phyloP scores from a whole-genome alignment of 345 rosid species.

The Bruguiera parviflora region DNA sequence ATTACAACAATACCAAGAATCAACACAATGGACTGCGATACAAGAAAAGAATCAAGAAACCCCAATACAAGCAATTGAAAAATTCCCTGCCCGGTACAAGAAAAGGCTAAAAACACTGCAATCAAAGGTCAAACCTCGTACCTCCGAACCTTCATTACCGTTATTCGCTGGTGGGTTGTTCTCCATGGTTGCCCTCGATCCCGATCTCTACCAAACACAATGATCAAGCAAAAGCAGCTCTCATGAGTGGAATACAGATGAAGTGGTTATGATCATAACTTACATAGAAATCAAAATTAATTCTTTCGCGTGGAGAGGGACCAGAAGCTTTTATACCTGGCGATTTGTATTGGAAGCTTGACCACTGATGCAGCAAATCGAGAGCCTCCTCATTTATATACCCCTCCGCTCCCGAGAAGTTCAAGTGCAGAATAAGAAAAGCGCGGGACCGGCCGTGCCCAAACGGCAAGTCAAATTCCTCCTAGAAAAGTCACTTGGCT shows the following conservation, averaged over 20 bases:
- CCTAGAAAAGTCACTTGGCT: not conserved
- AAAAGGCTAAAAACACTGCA: not conserved
- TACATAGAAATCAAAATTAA: not conserved
- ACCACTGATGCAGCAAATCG: conserved; percentile 33
- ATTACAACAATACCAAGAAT: not conserved
- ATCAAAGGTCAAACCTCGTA: conserved; percentile 1
- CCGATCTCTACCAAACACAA: conserved; percentile 28
- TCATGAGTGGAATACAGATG: not conserved
- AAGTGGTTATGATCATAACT: conserved; percentile 1
- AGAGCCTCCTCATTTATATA: conserved; percentile 48
- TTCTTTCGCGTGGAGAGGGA: not conserved
- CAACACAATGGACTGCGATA: not conserved
- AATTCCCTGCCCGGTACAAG: not conserved
- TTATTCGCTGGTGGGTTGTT: conserved; percentile 19
- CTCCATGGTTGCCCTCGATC: conserved; percentile 35
- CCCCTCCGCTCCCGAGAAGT: conserved; percentile 15
- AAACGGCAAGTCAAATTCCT: conserved; percentile 25
- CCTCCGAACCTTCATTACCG: conserved; percentile 28
- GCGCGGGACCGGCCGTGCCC: conserved; percentile 36
- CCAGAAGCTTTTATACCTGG: conserved; percentile 23
- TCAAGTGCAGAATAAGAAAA: conserved; percentile 46
- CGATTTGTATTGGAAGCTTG: conserved; percentile 18
- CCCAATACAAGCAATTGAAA: not conserved
- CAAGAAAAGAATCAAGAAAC: not conserved
- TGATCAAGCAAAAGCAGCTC: not conserved